A percentile compares a stretch with the other conserved stretches of the same genome.
Evolutionary conservation across 345 rosid species (phyloP).

Genomic region (Anastatica hierochuntica): DNA sequence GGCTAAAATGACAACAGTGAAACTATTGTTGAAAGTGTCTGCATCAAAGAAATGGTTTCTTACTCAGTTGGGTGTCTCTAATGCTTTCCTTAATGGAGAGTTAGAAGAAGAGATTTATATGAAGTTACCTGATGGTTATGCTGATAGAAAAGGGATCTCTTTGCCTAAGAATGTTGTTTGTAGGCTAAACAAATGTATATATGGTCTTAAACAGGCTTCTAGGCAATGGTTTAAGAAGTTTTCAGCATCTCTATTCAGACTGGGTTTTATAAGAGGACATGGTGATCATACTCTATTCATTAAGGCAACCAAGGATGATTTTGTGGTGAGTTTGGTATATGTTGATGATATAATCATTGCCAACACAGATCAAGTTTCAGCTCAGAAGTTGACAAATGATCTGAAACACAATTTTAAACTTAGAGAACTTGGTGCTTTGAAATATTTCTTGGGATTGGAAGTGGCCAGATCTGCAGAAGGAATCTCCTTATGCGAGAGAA

Average conservation of each 20-base stretch:
- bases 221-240: background rate
- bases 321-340: no score
- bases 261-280: background rate
- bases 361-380: background rate
- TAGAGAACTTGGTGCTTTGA: background rate
- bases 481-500: background rate
- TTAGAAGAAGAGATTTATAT: background rate
- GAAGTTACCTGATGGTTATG: background rate
- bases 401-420: no score
- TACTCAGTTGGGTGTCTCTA: background rate
- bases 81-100: background rate
- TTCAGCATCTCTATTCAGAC: background rate
- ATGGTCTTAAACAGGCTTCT: background rate
- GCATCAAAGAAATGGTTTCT: background rate
- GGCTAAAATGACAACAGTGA: background rate
- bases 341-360: background rate
- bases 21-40: background rate
- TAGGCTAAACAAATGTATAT: background rate
- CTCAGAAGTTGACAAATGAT: no score
- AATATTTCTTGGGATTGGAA: background rate
- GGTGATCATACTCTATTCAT: background rate
- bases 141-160: background rate
- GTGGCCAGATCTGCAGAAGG: accelerated
- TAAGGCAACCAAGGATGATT: no score
- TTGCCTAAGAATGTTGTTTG: background rate